Evolutionary conservation across 805 yeast species (phyloP).

Genomic region (Saccharomycopsis oosterbeekiorum): DNA sequence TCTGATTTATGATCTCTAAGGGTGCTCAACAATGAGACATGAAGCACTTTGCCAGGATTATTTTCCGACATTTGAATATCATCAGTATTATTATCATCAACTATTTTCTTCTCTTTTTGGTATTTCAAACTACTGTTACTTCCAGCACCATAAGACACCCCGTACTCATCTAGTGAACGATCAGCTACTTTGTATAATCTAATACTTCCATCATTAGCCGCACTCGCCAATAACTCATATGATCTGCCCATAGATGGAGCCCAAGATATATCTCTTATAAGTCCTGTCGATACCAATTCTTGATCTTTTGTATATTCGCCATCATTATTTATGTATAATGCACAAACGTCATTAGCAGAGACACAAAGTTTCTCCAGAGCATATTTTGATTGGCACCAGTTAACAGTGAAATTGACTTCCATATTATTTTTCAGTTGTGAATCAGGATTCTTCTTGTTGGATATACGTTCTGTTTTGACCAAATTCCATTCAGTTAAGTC

Average conservation of each 20-base stretch:
- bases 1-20: constrained; percentile 75
- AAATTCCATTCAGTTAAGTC: constrained; percentile 76
- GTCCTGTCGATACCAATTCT: constrained; percentile 55
- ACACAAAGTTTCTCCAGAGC: constrained; percentile 73
- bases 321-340: constrained; percentile 26
- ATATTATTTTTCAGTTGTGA: constrained; percentile 27
- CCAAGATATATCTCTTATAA: constrained; percentile 87
- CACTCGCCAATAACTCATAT: constrained; percentile 85
- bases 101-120: not conserved
- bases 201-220: constrained; percentile 89
- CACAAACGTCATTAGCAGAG: constrained; percentile 81
- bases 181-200: constrained; percentile 72
- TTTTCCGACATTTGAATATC: not conserved
- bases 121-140: constrained; percentile 10
- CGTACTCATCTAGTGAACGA: constrained; percentile 14
- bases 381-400: constrained; percentile 88
- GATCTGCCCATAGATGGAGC: constrained; percentile 93
- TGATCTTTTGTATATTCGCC: constrained; percentile 12
- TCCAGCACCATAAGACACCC: constrained; percentile 10
- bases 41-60: constrained; percentile 1
- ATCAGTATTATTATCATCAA: constrained; percentile 3
- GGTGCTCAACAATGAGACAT: constrained; percentile 35
- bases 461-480: constrained; percentile 48
- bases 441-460: not conserved
- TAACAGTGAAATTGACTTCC: constrained; percentile 75